A percentile compares a stretch with the other conserved stretches of the same genome.
Evolutionary conservation across 306 rosid genomes (phyloP).

Genomic region (Coriaria nepalensis): DNA sequence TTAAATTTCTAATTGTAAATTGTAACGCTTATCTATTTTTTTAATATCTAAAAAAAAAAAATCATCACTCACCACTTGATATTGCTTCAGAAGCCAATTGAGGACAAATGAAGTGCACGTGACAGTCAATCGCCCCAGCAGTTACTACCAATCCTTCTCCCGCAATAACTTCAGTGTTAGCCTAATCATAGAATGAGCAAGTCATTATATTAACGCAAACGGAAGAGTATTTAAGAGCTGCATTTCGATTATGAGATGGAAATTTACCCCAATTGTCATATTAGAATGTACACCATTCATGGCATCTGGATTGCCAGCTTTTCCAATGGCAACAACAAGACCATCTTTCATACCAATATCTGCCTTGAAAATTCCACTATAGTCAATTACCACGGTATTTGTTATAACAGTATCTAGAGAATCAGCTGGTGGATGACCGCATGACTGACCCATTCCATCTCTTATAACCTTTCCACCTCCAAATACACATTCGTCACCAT

Average conservation of each 20-base stretch:
- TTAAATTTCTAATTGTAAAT: no score
- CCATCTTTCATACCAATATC: slow-evolving; percentile 79
- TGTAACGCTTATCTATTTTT: no score
- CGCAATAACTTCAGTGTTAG: slow-evolving; percentile 82
- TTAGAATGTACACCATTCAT: slow-evolving; percentile 38
- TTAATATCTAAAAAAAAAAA: no score
- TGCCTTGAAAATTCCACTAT: slow-evolving; percentile 71
- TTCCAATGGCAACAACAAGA: slow-evolving; percentile 46
- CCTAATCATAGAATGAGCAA: slow-evolving; percentile 30
- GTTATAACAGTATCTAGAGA: slow-evolving; percentile 80
- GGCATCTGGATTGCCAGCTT: slow-evolving; percentile 84
- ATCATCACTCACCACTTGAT: slow-evolving; percentile 54
- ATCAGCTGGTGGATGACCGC: slow-evolving; percentile 26
- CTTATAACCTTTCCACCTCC: slow-evolving; percentile 95
- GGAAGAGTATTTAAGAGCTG: slow-evolving; percentile 6
- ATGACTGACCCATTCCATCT: slow-evolving; percentile 91
- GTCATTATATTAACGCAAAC: slow-evolving; percentile 9
- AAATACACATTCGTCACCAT: slow-evolving; percentile 88
- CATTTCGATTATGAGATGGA: slow-evolving; percentile 11
- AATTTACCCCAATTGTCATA: slow-evolving; percentile 64
- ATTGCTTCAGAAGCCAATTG: slow-evolving; percentile 68
- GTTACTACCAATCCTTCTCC: slow-evolving; percentile 80
- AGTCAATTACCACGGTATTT: slow-evolving; percentile 71
- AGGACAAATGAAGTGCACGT: slow-evolving; percentile 92
- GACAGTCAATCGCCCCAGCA: slow-evolving; percentile 91